Evolutionary conservation across 1,284 basidiomycete species (phyloP).

Genomic region (Ustilago crameri): DNA sequence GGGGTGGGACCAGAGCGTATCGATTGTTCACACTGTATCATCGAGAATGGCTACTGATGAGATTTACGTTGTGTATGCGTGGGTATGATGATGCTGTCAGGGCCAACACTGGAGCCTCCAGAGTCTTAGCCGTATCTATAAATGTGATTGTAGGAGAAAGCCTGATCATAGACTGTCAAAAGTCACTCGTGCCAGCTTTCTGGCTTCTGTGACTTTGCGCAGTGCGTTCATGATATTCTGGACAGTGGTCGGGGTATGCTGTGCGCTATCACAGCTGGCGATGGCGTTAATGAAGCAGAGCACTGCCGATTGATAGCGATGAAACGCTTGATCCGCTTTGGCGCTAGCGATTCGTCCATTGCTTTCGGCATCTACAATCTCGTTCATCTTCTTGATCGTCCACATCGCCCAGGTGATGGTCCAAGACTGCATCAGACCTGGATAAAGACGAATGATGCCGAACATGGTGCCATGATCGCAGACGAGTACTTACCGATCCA

Average conservation of each 20-base stretch:
- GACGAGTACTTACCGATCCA: constrained; percentile 33
- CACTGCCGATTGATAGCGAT: constrained; percentile 30
- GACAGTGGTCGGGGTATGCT: constrained; percentile 24
- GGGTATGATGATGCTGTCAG: too few species aligned
- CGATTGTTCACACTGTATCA: too few species aligned
- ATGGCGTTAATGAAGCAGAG: constrained; percentile 36
- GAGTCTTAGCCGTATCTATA: too few species aligned
- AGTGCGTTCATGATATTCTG: constrained; percentile 23
- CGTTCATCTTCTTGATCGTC: constrained; percentile 24
- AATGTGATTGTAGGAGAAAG: background rate
- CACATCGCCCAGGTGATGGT: constrained; percentile 31
- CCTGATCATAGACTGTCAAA: constrained; percentile 10
- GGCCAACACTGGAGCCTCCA: too few species aligned
- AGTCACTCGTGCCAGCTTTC: constrained; percentile 12
- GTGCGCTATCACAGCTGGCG: constrained; percentile 29
- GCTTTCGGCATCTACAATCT: constrained; percentile 8
- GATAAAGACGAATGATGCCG: constrained; percentile 36
- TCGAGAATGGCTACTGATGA: too few species aligned
- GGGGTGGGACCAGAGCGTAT: too few species aligned
- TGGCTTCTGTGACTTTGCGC: constrained; percentile 15
- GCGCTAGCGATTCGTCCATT: constrained; percentile 27
- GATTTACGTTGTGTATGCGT: too few species aligned
- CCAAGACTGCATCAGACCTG: constrained; percentile 44
- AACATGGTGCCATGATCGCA: constrained; percentile 40
- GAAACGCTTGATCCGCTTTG: constrained; percentile 28